Evolutionary conservation across 352 stramenopile genomes (phyloP).

Genomic region (Phytophthora capsici): DNA sequence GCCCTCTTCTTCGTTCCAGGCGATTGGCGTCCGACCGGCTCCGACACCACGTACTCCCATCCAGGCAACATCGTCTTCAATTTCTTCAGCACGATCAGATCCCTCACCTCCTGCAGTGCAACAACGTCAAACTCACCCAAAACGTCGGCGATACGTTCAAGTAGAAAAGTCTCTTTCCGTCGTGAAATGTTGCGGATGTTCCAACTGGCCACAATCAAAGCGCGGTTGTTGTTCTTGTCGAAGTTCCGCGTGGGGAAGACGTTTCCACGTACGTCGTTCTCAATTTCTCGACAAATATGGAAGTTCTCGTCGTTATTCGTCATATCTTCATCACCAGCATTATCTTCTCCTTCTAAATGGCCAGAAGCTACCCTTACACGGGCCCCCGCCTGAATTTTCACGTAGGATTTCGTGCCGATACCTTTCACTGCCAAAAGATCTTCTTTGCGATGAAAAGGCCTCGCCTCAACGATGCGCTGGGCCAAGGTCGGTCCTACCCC

Average conservation of each 20-base stretch:
- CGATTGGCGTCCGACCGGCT: constrained; percentile 34
- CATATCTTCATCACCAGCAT: background rate
- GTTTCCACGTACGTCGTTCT: constrained; percentile 42
- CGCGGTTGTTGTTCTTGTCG: constrained; percentile 3
- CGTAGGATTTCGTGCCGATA: constrained; percentile 50
- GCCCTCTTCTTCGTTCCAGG: constrained; percentile 33
- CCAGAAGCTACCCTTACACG: constrained; percentile 18
- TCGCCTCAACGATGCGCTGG: constrained; percentile 47
- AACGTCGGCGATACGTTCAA: constrained; percentile 57
- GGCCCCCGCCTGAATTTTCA: constrained; percentile 41
- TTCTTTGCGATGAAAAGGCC: constrained; percentile 57
- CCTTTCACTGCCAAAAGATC: constrained; percentile 59
- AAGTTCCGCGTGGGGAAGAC: constrained; percentile 29
- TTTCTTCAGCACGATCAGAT: constrained; percentile 63
- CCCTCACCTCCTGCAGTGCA: constrained; percentile 69
- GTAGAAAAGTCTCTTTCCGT: constrained; percentile 39
- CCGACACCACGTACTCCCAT: constrained; percentile 67
- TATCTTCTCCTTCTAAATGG: background rate
- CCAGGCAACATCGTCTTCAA: constrained; percentile 62
- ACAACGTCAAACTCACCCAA: constrained; percentile 73
- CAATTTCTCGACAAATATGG: constrained; percentile 41
- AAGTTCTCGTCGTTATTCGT: constrained; percentile 18
- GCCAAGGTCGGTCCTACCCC: constrained; percentile 51
- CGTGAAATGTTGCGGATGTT: constrained; percentile 81
- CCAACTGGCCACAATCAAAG: constrained; percentile 66